Percentiles rank a stretch among this genome's conserved stretches.
These are phyloP conservation scores for Coccomyxa subellipsoidea DNA, from an alignment of 163 green algal species.

Conservation along the genomic window DNA sequence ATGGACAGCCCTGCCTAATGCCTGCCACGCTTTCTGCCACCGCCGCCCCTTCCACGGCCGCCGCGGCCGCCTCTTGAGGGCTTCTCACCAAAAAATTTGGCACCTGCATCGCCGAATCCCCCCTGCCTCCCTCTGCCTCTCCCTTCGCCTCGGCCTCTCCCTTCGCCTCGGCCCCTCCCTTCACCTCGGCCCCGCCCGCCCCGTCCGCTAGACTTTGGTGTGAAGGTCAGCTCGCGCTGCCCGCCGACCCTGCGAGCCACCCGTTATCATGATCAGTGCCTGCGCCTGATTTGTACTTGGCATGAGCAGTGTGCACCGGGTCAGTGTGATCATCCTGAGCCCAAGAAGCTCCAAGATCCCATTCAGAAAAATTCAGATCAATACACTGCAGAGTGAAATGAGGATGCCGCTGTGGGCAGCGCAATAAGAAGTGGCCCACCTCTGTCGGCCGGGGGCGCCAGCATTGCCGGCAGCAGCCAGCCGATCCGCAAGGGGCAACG, in stretches of 20 bases:
- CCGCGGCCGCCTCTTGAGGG: slow-evolving; percentile 13
- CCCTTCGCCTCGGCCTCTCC: background rate
- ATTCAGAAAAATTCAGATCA: too few species aligned
- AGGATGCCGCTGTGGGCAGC: too few species aligned
- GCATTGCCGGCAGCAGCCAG: slow-evolving; percentile 11
- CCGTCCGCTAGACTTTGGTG: slow-evolving; percentile 31
- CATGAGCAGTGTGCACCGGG: too few species aligned
- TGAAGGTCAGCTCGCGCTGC: slow-evolving; percentile 65
- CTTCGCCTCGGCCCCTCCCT: slow-evolving; percentile 1
- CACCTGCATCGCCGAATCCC: slow-evolving; percentile 16
- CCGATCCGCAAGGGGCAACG: slow-evolving; percentile 63
- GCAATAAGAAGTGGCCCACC: background rate
- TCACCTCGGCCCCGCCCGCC: slow-evolving; percentile 11
- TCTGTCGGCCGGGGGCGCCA: background rate
- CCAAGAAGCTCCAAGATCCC: too few species aligned
- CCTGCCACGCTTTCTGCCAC: slow-evolving; percentile 14
- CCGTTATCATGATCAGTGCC: too few species aligned
- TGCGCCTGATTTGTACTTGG: too few species aligned
- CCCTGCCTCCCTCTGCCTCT: background rate
- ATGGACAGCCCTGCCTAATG: background rate
- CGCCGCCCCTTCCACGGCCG: background rate
- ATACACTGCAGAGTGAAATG: too few species aligned
- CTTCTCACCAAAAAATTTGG: slow-evolving; percentile 1
- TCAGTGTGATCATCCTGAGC: too few species aligned
- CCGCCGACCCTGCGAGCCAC: slow-evolving; percentile 39